Evolutionary conservation across 2,329 filamentous ascomycete genomes (phyloP).

Genomic region (Cryphonectria naterciae): DNA sequence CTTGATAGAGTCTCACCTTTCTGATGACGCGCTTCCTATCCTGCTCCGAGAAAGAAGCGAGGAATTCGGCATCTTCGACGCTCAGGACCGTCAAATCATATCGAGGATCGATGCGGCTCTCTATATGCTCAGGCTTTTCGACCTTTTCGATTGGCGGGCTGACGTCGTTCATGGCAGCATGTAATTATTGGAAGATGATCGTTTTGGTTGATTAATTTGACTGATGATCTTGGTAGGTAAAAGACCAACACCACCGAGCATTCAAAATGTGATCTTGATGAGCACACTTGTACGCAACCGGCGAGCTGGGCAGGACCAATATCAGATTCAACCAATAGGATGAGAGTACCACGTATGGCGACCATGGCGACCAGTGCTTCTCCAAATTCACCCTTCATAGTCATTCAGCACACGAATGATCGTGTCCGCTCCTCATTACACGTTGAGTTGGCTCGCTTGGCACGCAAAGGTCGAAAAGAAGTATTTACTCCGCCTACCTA

Average conservation of each 20-base stretch:
- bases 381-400: background rate
- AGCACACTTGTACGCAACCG: background rate
- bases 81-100: slow-evolving; percentile 1
- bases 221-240: background rate
- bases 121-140: background rate
- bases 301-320: background rate
- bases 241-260: background rate
- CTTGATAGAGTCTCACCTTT: background rate
- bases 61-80: slow-evolving; percentile 7
- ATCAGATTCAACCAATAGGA: background rate
- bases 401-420: background rate
- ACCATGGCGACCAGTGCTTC: background rate
- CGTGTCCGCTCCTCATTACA: background rate
- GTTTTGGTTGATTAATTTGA: background rate
- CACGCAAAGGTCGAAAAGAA: background rate
- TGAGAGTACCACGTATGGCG: too few relatives aligned
- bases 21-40: slow-evolving; percentile 4
- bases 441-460: background rate
- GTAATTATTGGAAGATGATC: background rate
- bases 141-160: background rate
- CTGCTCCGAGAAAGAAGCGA: background rate
- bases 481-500: background rate
- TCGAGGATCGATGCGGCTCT: slow-evolving; percentile 8
- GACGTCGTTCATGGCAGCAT: background rate
- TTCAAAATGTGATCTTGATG: background rate